These are phyloP conservation scores for Aristolochia californica DNA, from an alignment of 164 flowering plant genomes.

Conservation along the genomic window DNA sequence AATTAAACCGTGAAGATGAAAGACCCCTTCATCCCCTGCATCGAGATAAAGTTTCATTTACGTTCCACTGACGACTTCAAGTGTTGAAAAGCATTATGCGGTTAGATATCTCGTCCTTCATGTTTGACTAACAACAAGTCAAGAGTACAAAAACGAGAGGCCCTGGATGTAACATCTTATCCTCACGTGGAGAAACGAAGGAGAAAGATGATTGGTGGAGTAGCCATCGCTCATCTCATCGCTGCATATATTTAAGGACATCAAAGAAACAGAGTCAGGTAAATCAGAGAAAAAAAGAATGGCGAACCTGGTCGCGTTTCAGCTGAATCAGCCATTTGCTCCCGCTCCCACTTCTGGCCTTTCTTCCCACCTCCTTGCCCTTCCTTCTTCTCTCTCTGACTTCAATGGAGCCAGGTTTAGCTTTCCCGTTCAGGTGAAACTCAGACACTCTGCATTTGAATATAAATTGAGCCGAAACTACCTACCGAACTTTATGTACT, in stretches of 20 bases:
- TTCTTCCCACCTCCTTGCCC: conserved; percentile 32
- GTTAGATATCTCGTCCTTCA: too few species aligned
- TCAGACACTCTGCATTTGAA: neutral
- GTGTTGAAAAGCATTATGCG: too few species aligned
- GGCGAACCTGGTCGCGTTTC: conserved; percentile 56
- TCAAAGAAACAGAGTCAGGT: too few species aligned
- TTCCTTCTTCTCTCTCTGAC: conserved; percentile 64
- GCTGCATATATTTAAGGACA: too few species aligned
- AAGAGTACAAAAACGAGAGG: too few species aligned
- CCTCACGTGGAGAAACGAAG: neutral
- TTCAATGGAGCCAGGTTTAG: conserved; percentile 60
- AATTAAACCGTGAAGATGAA: too few species aligned
- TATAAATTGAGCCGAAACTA: neutral
- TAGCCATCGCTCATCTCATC: neutral
- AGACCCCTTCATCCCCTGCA: too few species aligned
- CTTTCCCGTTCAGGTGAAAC: conserved; percentile 44
- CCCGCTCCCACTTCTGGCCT: neutral
- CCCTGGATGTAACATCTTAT: too few species aligned
- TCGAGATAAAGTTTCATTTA: too few species aligned
- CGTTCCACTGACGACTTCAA: too few species aligned
- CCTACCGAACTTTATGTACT: neutral
- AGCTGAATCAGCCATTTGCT: conserved; percentile 33
- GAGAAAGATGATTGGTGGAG: neutral
- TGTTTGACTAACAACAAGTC: neutral
- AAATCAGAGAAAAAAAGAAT: conserved; percentile 16